Evolutionary conservation across 2,329 filamentous ascomycete species (phyloP).

Genomic region (Hirsutella minnesotensis): DNA sequence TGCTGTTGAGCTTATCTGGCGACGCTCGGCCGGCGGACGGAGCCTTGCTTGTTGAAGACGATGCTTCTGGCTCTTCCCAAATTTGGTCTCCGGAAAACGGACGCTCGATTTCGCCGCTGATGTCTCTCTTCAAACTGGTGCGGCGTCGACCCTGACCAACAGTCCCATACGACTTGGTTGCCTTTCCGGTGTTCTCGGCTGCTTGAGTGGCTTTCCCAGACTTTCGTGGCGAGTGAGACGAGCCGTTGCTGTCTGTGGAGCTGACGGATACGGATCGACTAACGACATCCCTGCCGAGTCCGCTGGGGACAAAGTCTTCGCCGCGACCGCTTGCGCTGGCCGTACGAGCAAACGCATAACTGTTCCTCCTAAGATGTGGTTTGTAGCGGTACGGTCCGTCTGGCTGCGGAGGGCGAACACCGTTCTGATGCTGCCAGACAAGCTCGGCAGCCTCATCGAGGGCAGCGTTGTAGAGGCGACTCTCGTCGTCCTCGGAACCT

Average conservation of each 20-base stretch:
- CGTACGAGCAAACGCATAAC: slow-evolving; percentile 56
- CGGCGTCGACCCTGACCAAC: slow-evolving; percentile 34
- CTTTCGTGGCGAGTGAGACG: slow-evolving; percentile 18
- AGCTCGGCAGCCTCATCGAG: slow-evolving; percentile 68
- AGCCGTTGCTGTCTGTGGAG: slow-evolving; percentile 35
- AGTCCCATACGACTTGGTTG: slow-evolving; percentile 28
- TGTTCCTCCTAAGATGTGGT: slow-evolving; percentile 57
- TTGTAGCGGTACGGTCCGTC: slow-evolving; percentile 56
- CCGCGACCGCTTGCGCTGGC: slow-evolving; percentile 43
- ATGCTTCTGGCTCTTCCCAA: slow-evolving; percentile 70
- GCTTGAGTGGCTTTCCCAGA: slow-evolving; percentile 13
- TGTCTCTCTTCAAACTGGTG: slow-evolving; percentile 56
- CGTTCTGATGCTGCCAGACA: slow-evolving; percentile 64
- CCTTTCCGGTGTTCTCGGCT: slow-evolving; percentile 9
- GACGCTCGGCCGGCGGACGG: slow-evolving; percentile 16
- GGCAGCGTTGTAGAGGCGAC: slow-evolving; percentile 57
- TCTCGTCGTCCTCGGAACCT: slow-evolving; percentile 37
- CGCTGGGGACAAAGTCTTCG: slow-evolving; percentile 24
- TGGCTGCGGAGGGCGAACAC: slow-evolving; percentile 34
- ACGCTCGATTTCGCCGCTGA: slow-evolving; percentile 54
- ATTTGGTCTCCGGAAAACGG: slow-evolving; percentile 70
- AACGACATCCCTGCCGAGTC: slow-evolving; percentile 28
- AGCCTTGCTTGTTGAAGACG: slow-evolving; percentile 4
- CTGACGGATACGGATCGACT: slow-evolving; percentile 39
- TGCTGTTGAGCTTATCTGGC: slow-evolving; percentile 18